Evolutionary conservation across 2,329 filamentous ascomycete genomes (phyloP).

Genomic region (Elsinoe perseae): DNA sequence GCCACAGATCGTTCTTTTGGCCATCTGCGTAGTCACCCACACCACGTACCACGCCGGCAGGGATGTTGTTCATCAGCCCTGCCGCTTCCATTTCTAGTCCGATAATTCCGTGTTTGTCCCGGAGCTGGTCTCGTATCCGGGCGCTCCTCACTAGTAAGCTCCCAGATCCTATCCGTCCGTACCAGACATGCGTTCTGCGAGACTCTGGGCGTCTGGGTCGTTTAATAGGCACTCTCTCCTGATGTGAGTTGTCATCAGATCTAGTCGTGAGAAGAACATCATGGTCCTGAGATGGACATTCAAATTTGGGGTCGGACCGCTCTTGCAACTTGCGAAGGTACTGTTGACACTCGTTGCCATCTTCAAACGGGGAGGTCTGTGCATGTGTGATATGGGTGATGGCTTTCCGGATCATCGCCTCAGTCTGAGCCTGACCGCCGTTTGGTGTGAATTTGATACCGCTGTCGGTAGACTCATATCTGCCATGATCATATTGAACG

Average conservation of each 20-base stretch:
- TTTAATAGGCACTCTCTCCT: neutral
- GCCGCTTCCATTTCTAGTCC: conserved; percentile 23
- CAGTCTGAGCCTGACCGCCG: neutral
- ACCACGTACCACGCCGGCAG: conserved; percentile 19
- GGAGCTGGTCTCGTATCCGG: conserved; percentile 21
- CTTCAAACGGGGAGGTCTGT: neutral
- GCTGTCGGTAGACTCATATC: neutral
- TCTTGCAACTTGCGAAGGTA: neutral
- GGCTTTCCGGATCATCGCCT: neutral
- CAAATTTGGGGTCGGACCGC: neutral
- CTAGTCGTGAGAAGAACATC: neutral
- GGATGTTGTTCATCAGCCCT: conserved; percentile 19
- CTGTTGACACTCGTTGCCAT: neutral
- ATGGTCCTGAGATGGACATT: neutral
- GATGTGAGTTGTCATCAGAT: neutral
- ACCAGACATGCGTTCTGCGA: neutral
- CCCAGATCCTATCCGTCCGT: conserved; percentile 17
- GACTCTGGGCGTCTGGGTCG: neutral
- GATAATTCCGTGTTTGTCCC: conserved; percentile 19
- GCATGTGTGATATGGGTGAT: neutral
- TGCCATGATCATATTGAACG: neutral
- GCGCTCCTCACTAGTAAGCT: conserved; percentile 19
- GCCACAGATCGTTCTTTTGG: conserved; percentile 22
- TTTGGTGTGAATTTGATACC: neutral
- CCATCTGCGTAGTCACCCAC: conserved; percentile 22